Percentiles rank a stretch among this genome's conserved stretches.
phyloP scores from a whole-genome alignment of 169 alveolate genomes.

The Plasmodium vinckei region DNA sequence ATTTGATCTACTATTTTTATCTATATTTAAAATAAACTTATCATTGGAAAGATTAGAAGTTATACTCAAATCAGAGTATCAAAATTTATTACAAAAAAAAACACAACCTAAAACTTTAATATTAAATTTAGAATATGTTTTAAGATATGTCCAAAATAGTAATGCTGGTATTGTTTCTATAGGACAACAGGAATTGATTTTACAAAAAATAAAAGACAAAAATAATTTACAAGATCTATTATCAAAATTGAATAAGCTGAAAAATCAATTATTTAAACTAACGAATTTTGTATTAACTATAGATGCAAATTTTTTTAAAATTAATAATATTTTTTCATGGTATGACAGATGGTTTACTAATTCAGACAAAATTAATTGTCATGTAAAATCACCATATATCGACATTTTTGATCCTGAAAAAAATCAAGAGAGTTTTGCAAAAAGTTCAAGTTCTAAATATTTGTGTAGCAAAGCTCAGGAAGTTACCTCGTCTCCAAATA shows the following conservation, averaged over 20 bases:
- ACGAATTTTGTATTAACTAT: constrained; percentile 25
- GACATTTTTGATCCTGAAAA: neutral
- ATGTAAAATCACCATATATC: neutral
- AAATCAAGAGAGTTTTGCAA: neutral
- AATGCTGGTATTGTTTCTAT: constrained; percentile 36
- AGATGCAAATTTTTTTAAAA: constrained; percentile 44
- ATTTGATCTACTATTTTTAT: constrained; percentile 70
- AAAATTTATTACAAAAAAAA: constrained; percentile 72
- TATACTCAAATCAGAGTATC: constrained; percentile 53
- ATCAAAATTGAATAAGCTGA: constrained; percentile 23
- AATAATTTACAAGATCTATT: constrained; percentile 11
- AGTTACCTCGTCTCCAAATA: neutral
- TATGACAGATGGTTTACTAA: constrained; percentile 36
- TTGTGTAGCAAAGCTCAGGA: neutral
- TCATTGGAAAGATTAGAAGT: constrained; percentile 51
- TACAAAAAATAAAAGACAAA: constrained; percentile 34
- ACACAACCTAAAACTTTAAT: constrained; percentile 54
- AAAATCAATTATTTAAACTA: constrained; percentile 22
- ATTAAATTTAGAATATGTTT: constrained; percentile 42
- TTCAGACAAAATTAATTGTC: neutral
- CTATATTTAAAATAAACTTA: constrained; percentile 43
- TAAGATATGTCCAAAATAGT: constrained; percentile 34
- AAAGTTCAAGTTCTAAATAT: too few species aligned
- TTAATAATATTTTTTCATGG: constrained; percentile 37
- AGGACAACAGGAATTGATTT: constrained; percentile 63